Percentiles rank a stretch among this genome's conserved stretches.
These are phyloP conservation scores for Gossypium schwendimanii DNA, from an alignment of 441 rosid species.

Conservation along the genomic window DNA sequence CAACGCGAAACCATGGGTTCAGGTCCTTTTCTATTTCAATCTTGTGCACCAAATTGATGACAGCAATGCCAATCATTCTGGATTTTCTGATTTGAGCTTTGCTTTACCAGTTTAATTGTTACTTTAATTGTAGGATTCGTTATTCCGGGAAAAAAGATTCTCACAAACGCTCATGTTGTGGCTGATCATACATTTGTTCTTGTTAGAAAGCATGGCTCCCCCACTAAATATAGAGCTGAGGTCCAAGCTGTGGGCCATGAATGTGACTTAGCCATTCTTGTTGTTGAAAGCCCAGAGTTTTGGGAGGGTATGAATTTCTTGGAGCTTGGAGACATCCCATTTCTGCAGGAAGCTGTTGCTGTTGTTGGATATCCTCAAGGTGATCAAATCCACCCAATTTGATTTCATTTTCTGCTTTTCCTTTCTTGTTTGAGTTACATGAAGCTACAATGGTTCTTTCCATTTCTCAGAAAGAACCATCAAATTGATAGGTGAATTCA, in stretches of 20 bases:
- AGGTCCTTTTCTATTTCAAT: constrained; percentile 22
- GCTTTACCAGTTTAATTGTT: background rate
- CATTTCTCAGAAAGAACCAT: background rate
- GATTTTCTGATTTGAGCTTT: constrained; percentile 2
- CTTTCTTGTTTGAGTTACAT: background rate
- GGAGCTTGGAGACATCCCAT: constrained; percentile 75
- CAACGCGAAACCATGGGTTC: constrained; percentile 80
- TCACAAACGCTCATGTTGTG: constrained; percentile 86
- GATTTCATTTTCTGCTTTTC: background rate
- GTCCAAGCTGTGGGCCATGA: constrained; percentile 76
- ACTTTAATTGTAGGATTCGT: constrained; percentile 36
- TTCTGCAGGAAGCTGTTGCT: constrained; percentile 65
- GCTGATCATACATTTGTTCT: constrained; percentile 77
- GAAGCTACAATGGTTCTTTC: background rate
- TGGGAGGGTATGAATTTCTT: constrained; percentile 59
- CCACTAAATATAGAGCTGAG: constrained; percentile 57
- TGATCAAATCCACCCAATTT: constrained; percentile 12
- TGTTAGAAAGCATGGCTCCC: constrained; percentile 79
- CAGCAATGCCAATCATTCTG: background rate
- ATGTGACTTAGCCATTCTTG: constrained; percentile 74
- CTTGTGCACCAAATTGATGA: background rate
- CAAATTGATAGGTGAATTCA: background rate
- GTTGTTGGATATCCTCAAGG: constrained; percentile 79
- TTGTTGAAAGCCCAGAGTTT: constrained; percentile 50
- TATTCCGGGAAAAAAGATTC: constrained; percentile 56